Conservation (phyloP, 164 flowering plant genomes). For the Macadamia integrifolia region DNA sequence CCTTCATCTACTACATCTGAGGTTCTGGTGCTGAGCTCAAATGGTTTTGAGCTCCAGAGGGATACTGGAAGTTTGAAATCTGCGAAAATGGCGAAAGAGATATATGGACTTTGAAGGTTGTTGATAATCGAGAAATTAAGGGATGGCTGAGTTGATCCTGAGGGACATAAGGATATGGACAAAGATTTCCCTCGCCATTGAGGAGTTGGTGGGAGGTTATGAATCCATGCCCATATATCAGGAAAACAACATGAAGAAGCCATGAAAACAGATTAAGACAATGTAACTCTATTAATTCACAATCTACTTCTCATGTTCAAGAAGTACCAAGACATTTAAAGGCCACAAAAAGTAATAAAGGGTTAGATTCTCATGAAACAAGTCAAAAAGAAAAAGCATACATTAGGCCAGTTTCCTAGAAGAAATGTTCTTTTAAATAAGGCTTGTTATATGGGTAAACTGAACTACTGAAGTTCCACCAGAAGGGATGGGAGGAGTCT, state of each 20-base stretch:
- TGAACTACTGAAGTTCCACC: too few species aligned
- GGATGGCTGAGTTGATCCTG: constrained; percentile 44
- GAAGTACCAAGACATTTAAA: background rate
- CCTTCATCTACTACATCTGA: constrained; percentile 29
- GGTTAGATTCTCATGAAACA: background rate
- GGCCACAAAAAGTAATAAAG: background rate
- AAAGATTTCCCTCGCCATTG: constrained; percentile 52
- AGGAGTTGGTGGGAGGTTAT: constrained; percentile 54
- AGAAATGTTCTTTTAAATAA: background rate
- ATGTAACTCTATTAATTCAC: background rate
- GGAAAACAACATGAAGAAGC: constrained; percentile 39
- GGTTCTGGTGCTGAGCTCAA: constrained; percentile 23
- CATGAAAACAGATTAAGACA: constrained; percentile 20
- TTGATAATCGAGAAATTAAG: constrained; percentile 46
- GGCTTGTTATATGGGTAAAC: background rate
- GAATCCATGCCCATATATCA: constrained; percentile 68
- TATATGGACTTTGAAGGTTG: constrained; percentile 21
- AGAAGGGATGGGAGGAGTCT: too few species aligned
- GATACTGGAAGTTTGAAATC: constrained; percentile 47
- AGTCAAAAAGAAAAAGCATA: constrained; percentile 3
- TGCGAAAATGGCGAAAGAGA: constrained; percentile 51
- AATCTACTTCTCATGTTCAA: constrained; percentile 1
- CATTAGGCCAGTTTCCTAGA: background rate
- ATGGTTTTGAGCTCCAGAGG: constrained; percentile 75
- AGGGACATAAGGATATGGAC: constrained; percentile 53